Evolutionary conservation across 306 rosid species (phyloP), one percentile per base, ranked within the genome.

Genomic region (Castanospermum australe): DNA sequence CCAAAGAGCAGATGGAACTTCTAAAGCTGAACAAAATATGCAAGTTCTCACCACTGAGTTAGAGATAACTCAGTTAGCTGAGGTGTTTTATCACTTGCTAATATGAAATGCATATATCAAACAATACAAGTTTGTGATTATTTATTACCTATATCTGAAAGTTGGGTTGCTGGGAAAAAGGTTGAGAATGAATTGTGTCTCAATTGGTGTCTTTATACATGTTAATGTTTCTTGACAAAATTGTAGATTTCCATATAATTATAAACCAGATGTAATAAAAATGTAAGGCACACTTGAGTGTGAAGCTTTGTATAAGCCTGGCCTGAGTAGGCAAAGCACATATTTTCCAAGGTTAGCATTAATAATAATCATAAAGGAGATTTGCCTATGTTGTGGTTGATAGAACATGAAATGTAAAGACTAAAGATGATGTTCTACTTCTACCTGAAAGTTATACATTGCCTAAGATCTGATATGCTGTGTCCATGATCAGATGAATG

Each of bases 41-140:
- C 39, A 36, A 35, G 63, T 67, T 36, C 25, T n/a, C 17, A 2
- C 5, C 14, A 22, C 32, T 47, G 66, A 68, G 12, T 35, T n/a
- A 47, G 42, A 17, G 52, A 66, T 5, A 69, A 20, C 80, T 47
- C 66, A 41, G 17, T 22, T 47, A 45, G 35, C 77, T 68, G 51
- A 68, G 81, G 85, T 82, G 5, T 67, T 45, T 75, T 33, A 12
- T 28, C 32, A 3, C 36, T 47, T 45, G 20, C 47, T 48, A 56
- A 47, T 25, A 67, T 25, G 20, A 50, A 35, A n/a, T 75, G 57
- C 42, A 71, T 13, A 4, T 47, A 47, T 45, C 33, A 33, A 55
- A 55, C 11, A 57, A 44, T 21, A 73, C 15, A 56, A 56, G 35
- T 24, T 56, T 56, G 63, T 9, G 6, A 20, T 54, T 21, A 54